A percentile compares a stretch with the other conserved stretches of the same genome.
These are phyloP conservation scores for Colletotrichum higginsianum DNA, from an alignment of 2,329 filamentous ascomycete species.

Conservation along the genomic window DNA sequence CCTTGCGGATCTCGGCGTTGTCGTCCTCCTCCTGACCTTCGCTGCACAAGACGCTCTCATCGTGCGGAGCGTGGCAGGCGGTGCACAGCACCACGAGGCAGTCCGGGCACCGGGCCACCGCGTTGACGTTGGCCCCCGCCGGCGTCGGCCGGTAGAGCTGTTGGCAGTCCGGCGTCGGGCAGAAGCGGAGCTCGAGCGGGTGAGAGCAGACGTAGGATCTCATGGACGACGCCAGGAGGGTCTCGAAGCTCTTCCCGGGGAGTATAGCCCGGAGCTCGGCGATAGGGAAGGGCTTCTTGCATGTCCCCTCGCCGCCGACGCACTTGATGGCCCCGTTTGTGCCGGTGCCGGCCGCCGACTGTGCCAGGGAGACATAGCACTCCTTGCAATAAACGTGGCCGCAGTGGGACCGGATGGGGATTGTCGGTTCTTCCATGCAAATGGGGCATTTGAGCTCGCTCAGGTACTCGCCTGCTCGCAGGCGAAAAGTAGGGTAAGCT, in stretches of 20 bases:
- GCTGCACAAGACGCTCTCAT: conserved; percentile 49
- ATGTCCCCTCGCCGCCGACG: background rate
- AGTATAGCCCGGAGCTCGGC: background rate
- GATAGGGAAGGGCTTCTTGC: background rate
- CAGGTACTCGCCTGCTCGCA: background rate
- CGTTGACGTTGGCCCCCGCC: background rate
- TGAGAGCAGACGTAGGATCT: background rate
- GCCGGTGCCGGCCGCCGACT: background rate
- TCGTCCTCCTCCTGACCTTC: conserved; percentile 48
- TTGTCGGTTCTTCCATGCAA: background rate
- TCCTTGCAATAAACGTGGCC: conserved; percentile 2
- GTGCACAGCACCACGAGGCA: conserved; percentile 56
- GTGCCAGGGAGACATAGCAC: background rate
- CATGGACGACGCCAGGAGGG: background rate
- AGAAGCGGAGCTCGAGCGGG: background rate
- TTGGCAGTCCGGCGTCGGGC: background rate
- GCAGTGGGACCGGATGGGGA: background rate
- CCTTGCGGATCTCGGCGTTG: conserved; percentile 52
- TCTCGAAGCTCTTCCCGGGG: rapidly evolving
- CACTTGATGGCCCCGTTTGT: background rate
- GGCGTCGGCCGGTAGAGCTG: conserved; percentile 4
- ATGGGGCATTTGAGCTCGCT: background rate
- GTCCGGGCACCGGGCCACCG: conserved; percentile 52
- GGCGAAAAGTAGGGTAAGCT: background rate
- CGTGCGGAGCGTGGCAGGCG: conserved; percentile 53